A percentile compares a stretch with the other conserved stretches of the same genome.
Evolutionary conservation across 2,329 filamentous ascomycete species (phyloP).

Genomic region (Fusarium sp.): DNA sequence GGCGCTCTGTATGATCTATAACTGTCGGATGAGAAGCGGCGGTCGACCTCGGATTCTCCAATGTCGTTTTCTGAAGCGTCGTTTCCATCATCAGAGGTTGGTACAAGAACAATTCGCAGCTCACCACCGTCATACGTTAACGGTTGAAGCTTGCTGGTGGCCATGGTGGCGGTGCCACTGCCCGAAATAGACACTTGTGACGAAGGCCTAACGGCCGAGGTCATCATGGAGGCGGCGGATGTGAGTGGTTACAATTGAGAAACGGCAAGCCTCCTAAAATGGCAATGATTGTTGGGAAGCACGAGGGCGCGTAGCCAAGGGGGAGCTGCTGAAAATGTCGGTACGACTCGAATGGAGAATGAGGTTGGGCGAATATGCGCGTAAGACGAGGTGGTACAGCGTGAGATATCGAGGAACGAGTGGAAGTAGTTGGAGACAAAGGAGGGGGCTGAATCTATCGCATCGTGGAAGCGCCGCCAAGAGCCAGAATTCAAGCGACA

Average conservation of each 20-base stretch:
- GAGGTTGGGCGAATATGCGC: constrained; percentile 26
- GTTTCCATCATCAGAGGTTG: constrained; percentile 39
- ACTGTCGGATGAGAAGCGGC: constrained; percentile 38
- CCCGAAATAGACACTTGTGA: constrained; percentile 43
- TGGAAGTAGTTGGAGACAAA: constrained; percentile 40
- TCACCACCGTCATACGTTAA: constrained; percentile 47
- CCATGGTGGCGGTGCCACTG: constrained; percentile 47
- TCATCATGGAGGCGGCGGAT: constrained; percentile 36
- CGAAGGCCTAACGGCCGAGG: constrained; percentile 41
- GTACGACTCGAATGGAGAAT: constrained; percentile 19
- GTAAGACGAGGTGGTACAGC: constrained; percentile 29
- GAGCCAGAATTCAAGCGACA: constrained; percentile 40
- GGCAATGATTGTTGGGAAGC: constrained; percentile 4
- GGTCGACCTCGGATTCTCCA: constrained; percentile 30
- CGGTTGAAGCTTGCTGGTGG: constrained; percentile 47
- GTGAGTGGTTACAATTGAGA: constrained; percentile 22
- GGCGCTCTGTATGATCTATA: constrained; percentile 41
- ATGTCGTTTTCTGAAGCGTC: constrained; percentile 16
- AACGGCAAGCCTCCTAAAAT: constrained; percentile 32
- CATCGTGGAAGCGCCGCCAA: constrained; percentile 43
- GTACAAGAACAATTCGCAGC: constrained; percentile 50
- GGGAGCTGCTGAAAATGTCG: constrained; percentile 1
- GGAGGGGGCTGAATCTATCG: constrained; percentile 42
- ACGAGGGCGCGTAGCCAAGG: constrained; percentile 16
- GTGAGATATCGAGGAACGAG: constrained; percentile 39